Base-by-base conservation (phyloP, 177 flowering plant genomes). In the Vitis hybrid region DNA sequence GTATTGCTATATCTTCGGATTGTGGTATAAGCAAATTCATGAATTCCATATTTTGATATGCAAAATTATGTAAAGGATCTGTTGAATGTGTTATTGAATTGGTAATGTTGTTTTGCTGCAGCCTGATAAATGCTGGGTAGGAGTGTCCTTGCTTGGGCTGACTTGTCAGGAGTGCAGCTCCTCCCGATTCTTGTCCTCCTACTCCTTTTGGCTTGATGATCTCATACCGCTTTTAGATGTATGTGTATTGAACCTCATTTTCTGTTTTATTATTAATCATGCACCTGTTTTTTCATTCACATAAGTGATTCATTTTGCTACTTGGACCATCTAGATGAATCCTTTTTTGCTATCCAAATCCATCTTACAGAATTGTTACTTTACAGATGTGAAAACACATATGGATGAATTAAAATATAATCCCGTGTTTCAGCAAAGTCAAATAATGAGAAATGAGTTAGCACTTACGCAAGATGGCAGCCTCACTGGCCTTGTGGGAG, bases 91-190 rank as follows among this genome's bases (percentile, higher is more conserved):
- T 39, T 39, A 7, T 39, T 39, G 6, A 39, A 39, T 39, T 39
- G 50, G 13, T 5, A 26, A 26, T 32, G 18, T 14, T 12, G 15
- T 11, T 39, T 18, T 61, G 18, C 2, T 39, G 11, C 65, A 62
- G 65, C 51, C 26, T 15, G 65, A 17, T 62, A 62, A 62, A 45
- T 39, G 48, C 48, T 62, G 65, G 65, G 65, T 39, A 17, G 65
- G 65, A 62, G 48, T 39, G 54, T 39, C 12, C 18, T 15, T 62
- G 65, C 52, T 62, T 11, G 65, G 52, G 18, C n/a, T 62, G 65
- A 62, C 65, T 62, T 62, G 65, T 39, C 18, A 10, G 9, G 65
- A 62, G 12, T 62, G 65, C 52, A 62, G 65, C 26, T n/a, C 65
- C 12, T 10, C 7, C 48, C 65, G 65, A 8, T 62, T 62, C 48